Conservation (phyloP, 768 basidiomycete genomes). For the Russula ochroleuca region DNA sequence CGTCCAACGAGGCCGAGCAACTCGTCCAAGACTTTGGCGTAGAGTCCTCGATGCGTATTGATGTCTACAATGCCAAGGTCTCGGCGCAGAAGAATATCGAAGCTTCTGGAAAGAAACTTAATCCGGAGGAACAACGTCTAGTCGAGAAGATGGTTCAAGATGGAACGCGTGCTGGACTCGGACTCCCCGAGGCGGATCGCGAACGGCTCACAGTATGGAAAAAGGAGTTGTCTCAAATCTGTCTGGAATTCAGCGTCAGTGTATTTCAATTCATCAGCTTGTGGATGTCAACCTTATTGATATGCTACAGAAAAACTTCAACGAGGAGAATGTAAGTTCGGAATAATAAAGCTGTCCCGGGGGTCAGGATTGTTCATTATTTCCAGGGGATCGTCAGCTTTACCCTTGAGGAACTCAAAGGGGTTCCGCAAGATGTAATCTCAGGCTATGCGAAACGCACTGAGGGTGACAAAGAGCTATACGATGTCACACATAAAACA, state of each 20-base stretch:
- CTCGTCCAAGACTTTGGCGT: slow-evolving; percentile 66
- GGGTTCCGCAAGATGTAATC: slow-evolving; percentile 74
- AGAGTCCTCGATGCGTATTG: slow-evolving; percentile 75
- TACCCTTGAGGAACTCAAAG: slow-evolving; percentile 68
- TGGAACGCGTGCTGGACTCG: slow-evolving; percentile 75
- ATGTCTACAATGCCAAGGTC: slow-evolving; percentile 70
- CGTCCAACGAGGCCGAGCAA: slow-evolving; percentile 71
- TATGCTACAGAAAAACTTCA: slow-evolving; percentile 68
- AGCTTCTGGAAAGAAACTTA: slow-evolving; percentile 52
- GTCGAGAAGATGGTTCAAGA: slow-evolving; percentile 80
- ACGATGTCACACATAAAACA: slow-evolving; percentile 76
- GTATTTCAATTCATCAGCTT: not conserved
- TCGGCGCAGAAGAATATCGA: slow-evolving; percentile 67
- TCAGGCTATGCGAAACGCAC: slow-evolving; percentile 69
- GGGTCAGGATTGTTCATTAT: not conserved
- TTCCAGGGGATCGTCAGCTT: slow-evolving; percentile 57
- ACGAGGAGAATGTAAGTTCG: slow-evolving; percentile 69
- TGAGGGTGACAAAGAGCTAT: slow-evolving; percentile 54
- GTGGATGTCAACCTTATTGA: not conserved
- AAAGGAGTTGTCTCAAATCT: slow-evolving; percentile 73
- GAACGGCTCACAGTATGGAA: slow-evolving; percentile 54
- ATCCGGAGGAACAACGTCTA: slow-evolving; percentile 66
- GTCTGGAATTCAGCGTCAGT: slow-evolving; percentile 74
- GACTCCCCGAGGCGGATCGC: slow-evolving; percentile 59
- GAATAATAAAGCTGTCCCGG: not conserved